Conservation (phyloP, 2,329 filamentous ascomycete genomes). For the Aotearoamyces nothofagi region DNA sequence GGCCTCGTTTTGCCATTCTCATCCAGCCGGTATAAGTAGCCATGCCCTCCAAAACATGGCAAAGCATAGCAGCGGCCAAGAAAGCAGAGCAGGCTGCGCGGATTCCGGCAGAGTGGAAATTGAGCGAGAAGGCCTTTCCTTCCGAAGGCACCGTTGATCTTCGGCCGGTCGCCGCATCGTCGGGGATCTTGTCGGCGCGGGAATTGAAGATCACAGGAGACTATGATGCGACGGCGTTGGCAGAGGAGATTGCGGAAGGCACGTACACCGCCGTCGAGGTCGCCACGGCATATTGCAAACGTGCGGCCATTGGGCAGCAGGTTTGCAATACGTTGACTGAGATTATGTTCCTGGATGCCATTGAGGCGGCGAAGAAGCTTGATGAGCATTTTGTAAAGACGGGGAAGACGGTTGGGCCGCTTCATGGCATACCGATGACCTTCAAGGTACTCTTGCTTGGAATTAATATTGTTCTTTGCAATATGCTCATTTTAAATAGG, state of each 20-base stretch:
- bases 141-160: no score
- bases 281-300: conserved; percentile 31
- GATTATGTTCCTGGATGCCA: conserved; percentile 26
- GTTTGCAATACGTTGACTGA: conserved; percentile 29
- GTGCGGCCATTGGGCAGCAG: conserved; percentile 32
- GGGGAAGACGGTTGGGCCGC: conserved; percentile 32
- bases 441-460: conserved; percentile 29
- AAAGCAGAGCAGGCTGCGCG: conserved; percentile 33
- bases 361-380: conserved; percentile 22
- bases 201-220: conserved; percentile 16
- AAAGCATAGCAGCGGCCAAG: conserved; percentile 33
- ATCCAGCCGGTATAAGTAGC: no score
- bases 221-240: conserved; percentile 16
- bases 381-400: conserved; percentile 25
- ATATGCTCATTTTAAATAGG: no score
- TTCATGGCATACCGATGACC: conserved; percentile 41
- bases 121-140: no score
- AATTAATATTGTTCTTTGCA: background rate
- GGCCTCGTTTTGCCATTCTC: no score
- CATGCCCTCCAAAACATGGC: no score
- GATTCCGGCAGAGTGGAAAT: conserved; percentile 44
- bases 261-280: conserved; percentile 21
- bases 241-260: conserved; percentile 8
- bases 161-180: no score
- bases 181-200: conserved; percentile 11